A percentile compares a stretch with the other conserved stretches of the same genome.
These are phyloP conservation scores for Claviceps capensis DNA, from an alignment of 2,329 filamentous ascomycete genomes.

Conservation along the genomic window DNA sequence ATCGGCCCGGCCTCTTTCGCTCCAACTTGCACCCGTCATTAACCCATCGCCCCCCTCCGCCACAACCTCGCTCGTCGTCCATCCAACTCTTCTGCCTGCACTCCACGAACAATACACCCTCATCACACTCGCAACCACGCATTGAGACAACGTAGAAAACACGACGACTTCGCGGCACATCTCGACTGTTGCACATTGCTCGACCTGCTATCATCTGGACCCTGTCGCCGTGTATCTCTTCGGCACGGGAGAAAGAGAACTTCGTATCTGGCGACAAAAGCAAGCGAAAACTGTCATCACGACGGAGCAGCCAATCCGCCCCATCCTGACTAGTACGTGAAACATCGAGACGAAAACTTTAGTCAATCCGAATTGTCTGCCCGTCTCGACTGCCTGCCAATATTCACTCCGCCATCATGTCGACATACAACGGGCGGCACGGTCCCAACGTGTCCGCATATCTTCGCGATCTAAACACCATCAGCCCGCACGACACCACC, in stretches of 20 bases:
- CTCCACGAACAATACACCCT: background rate
- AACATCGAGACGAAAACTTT: too few relatives aligned
- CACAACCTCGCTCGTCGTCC: background rate
- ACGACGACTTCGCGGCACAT: background rate
- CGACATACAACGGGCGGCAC: slow-evolving; percentile 61
- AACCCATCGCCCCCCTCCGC: background rate
- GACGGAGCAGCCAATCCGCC: background rate
- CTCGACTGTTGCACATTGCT: background rate
- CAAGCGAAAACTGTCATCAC: background rate
- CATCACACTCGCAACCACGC: background rate
- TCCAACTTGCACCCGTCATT: slow-evolving; percentile 2
- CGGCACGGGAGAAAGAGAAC: too few relatives aligned
- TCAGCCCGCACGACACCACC: slow-evolving; percentile 43
- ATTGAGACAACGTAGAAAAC: background rate
- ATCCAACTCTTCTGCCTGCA: background rate
- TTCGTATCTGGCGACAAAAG: too few relatives aligned
- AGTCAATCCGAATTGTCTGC: background rate
- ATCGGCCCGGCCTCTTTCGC: background rate
- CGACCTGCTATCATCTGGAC: too few relatives aligned
- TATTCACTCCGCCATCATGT: slow-evolving; percentile 34
- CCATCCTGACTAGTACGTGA: too few relatives aligned
- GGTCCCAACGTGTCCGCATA: slow-evolving; percentile 84
- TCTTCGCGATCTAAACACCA: slow-evolving; percentile 70
- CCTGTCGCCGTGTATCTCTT: too few relatives aligned
- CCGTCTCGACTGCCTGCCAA: background rate